A percentile compares a stretch with the other conserved stretches of the same genome.
Evolutionary conservation across 441 rosid genomes (phyloP).

Genomic region (Gossypium laxum): DNA sequence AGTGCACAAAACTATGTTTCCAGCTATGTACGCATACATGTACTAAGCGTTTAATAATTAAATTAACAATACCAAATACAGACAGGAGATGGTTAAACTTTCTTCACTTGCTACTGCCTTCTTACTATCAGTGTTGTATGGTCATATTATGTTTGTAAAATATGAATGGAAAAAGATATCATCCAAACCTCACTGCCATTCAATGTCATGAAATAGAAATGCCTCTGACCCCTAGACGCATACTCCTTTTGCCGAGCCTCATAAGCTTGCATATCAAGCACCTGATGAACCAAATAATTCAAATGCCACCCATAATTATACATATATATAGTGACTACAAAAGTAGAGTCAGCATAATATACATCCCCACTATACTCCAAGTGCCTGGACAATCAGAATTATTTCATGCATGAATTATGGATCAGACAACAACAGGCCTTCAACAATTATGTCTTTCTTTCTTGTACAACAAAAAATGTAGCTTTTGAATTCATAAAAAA

Average conservation of each 20-base stretch:
- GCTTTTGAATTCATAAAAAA: neutral
- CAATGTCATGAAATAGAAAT: conserved; percentile 97
- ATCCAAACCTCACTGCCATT: conserved; percentile 84
- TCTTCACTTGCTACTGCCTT: neutral
- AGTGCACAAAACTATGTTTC: neutral
- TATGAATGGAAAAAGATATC: neutral
- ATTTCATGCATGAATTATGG: neutral
- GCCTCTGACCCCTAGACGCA: conserved; percentile 86
- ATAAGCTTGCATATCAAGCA: conserved; percentile 82
- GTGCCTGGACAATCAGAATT: neutral
- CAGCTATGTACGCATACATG: neutral
- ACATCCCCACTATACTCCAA: neutral
- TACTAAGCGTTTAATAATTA: neutral
- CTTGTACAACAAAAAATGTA: neutral
- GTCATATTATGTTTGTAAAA: neutral
- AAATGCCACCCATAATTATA: conserved; percentile 1
- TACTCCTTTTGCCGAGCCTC: conserved; percentile 79
- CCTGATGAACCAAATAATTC: conserved; percentile 40
- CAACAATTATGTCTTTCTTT: neutral
- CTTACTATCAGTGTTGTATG: neutral
- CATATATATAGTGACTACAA: neutral
- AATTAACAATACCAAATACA: conserved; percentile 1
- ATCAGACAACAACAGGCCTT: neutral
- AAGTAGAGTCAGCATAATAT: conserved; percentile 9
- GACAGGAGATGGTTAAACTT: neutral